Percentiles rank a stretch among this genome's conserved stretches.
These are phyloP conservation scores for Acanthamoeba castellanii DNA, from an alignment of 208 protist species.

Conservation along the genomic window DNA sequence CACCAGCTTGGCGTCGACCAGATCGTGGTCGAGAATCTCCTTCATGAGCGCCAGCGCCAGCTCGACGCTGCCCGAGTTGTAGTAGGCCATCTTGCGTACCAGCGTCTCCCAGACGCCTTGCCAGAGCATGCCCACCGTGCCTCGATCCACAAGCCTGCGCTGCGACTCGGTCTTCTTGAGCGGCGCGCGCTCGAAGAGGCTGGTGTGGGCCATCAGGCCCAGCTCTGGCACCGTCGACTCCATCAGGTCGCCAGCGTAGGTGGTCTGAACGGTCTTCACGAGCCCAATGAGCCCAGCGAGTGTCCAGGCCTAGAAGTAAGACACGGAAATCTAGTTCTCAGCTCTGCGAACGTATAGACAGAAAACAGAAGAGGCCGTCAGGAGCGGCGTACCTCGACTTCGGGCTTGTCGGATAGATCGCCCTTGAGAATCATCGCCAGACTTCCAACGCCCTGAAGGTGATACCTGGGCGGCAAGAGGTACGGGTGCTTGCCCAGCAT, in stretches of 20 bases:
- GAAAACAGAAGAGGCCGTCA: neutral
- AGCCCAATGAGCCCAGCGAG: slow-evolving; percentile 6
- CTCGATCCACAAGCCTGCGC: neutral
- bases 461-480: neutral
- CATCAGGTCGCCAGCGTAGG: neutral
- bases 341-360: neutral
- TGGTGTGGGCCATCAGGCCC: neutral
- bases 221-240: neutral
- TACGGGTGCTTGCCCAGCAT: slow-evolving; percentile 27
- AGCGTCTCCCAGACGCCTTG: slow-evolving; percentile 50
- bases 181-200: neutral
- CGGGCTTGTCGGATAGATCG: slow-evolving; percentile 19
- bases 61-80: slow-evolving; percentile 20
- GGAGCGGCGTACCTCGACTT: neutral
- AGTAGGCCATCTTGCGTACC: slow-evolving; percentile 17
- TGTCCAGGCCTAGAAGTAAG: neutral
- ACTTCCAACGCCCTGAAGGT: neutral
- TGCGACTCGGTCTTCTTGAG: slow-evolving; percentile 63
- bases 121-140: neutral
- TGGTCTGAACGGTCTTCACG: slow-evolving; percentile 24
- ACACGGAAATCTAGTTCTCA: neutral
- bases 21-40: slow-evolving; percentile 56
- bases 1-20: slow-evolving; percentile 53
- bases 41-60: slow-evolving; percentile 69
- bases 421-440: neutral